Base-by-base conservation (phyloP, 2,329 filamentous ascomycete genomes). In the Dothistroma pini region DNA sequence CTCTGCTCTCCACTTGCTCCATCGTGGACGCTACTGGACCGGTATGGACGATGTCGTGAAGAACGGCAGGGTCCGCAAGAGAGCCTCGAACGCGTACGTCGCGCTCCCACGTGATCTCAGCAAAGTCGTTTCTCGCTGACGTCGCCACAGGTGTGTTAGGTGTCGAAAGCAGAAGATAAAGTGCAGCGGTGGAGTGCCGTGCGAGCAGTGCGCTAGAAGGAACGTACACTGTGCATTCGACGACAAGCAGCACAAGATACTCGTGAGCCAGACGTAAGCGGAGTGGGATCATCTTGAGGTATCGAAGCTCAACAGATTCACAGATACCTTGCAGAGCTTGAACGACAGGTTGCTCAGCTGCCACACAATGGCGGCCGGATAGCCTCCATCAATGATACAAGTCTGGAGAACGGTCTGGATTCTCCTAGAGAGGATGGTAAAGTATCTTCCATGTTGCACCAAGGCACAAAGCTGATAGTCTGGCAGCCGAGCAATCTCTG, bases 141-240 rank as follows among this genome's bases (percentile, higher is more conserved):
- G 31, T 22, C 9, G 34, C 21, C 11, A 48, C 58, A 80, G 79
- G 47, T 80, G 79, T 62, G 70, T 72, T 52, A 74, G 78, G 64
- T 81, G 79, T 62, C 77, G 79, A 29, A 73, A 75, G 55, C 77
- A 79, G 57, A 80, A 80, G 66, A 79, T 80, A 64, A 78, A 76
- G 64, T 80, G 78, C 65, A 76, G 77, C 21, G 78, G 78, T 12
- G 67, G 70, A 6, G 71, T 75, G 59, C 78, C 78, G 14, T 80
- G 78, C 67, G 74, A 77, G 52, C 73, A 72, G n/a, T 81, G 79
- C 66, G 75, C 68, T 48, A 79, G 78, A 62, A 74, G 78, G 22
- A 76, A 75, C n/a, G 68, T 78, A 19, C 62, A 71, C 0, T 80
- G 79, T 57, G 70, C 72, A 6, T 80, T 80, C 55, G 77, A 80